A percentile compares a stretch with the other conserved stretches of the same genome.
phyloP scores from a whole-genome alignment of 2,329 filamentous ascomycete genomes.

The Xylaria sp. region DNA sequence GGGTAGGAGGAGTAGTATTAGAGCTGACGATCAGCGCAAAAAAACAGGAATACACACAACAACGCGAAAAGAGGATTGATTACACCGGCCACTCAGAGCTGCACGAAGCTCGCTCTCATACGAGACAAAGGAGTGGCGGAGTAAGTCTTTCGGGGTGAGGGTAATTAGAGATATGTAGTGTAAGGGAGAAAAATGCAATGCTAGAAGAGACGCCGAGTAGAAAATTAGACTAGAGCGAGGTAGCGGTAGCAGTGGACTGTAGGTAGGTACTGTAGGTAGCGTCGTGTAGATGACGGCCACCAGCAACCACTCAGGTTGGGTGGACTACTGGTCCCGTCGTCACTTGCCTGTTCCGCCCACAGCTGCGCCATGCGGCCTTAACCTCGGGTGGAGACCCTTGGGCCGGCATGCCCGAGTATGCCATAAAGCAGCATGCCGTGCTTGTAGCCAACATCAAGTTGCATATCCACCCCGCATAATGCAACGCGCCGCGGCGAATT shows the following conservation, averaged over 20 bases:
- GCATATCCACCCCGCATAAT: slow-evolving; percentile 5
- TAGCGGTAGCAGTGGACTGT: too few relatives aligned
- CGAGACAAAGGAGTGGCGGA: slow-evolving; percentile 54
- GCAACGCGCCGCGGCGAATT: slow-evolving; percentile 20
- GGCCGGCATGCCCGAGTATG: slow-evolving; percentile 35
- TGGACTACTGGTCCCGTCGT: too few relatives aligned
- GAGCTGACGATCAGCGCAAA: slow-evolving; percentile 20
- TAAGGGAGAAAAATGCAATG: slow-evolving; percentile 5
- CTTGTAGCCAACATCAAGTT: slow-evolving; percentile 4
- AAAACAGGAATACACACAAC: slow-evolving; percentile 15
- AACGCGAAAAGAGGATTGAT: slow-evolving; percentile 30
- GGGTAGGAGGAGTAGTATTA: slow-evolving; percentile 7
- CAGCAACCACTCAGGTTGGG: not conserved
- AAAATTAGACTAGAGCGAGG: slow-evolving; percentile 24
- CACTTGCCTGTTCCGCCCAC: not conserved
- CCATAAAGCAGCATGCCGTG: slow-evolving; percentile 17
- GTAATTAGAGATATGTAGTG: slow-evolving; percentile 14
- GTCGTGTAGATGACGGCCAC: slow-evolving; percentile 21
- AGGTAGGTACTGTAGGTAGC: slow-evolving; percentile 12
- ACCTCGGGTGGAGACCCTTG: not conserved
- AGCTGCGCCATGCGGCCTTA: not conserved
- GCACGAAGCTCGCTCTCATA: slow-evolving; percentile 34
- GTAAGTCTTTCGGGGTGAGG: slow-evolving; percentile 48
- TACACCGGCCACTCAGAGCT: slow-evolving; percentile 37
- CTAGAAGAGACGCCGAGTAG: slow-evolving; percentile 6